Conservation (phyloP, 345 rosid species). For the Leavenworthia alabamica region DNA sequence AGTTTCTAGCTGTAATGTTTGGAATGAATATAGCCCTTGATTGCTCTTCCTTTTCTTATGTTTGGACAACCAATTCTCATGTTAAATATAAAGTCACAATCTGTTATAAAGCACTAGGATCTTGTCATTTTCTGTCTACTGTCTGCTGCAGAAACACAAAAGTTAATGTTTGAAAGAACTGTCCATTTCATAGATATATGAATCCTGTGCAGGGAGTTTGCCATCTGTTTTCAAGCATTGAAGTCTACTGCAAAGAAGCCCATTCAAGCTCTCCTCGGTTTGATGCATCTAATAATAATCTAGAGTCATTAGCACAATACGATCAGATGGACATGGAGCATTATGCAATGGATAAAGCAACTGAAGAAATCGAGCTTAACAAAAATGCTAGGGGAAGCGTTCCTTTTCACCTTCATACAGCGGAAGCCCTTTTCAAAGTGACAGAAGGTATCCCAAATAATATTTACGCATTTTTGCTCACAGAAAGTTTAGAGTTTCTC, state of each 20-base stretch:
- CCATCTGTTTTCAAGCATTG: constrained; percentile 74
- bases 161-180: not conserved
- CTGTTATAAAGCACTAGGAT: not conserved
- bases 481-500: not conserved
- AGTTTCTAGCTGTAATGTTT: not conserved
- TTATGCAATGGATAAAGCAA: constrained; percentile 58
- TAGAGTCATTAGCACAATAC: constrained; percentile 48
- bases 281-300: constrained; percentile 47
- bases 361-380: constrained; percentile 63
- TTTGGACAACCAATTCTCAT: not conserved
- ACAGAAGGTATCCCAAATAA: constrained; percentile 57
- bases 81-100: not conserved
- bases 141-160: constrained; percentile 9
- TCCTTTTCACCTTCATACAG: constrained; percentile 84
- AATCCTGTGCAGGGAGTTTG: constrained; percentile 64
- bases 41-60: not conserved
- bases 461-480: not conserved
- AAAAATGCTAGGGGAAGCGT: constrained; percentile 51
- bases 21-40: not conserved
- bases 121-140: not conserved
- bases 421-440: constrained; percentile 50
- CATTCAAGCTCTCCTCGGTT: constrained; percentile 48
- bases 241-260: constrained; percentile 63
- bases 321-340: constrained; percentile 91
- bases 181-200: constrained; percentile 8